Percentiles rank a stretch among this genome's conserved stretches.
phyloP scores from a whole-genome alignment of 257 asterid species.

The Solanum dulcamara region DNA sequence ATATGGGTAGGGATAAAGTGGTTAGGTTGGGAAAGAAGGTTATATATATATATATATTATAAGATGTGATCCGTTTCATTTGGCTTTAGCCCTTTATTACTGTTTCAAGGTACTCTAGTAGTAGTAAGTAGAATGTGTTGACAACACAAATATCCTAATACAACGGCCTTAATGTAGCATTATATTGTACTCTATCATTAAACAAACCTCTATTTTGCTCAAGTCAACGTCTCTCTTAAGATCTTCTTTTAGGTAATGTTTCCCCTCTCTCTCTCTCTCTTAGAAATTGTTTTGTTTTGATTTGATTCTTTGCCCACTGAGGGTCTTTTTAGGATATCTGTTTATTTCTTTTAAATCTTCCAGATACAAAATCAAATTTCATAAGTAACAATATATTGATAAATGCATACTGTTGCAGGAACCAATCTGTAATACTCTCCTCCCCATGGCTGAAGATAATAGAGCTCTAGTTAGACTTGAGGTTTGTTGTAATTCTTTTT shows the following conservation, averaged over 20 bases:
- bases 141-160: too few relatives aligned
- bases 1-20: neutral
- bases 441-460: neutral
- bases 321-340: neutral
- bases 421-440: neutral
- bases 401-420: neutral
- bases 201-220: too few relatives aligned
- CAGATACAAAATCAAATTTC: neutral
- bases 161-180: too few relatives aligned
- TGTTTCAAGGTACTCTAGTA: too few relatives aligned
- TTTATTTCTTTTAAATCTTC: neutral
- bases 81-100: neutral
- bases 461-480: constrained; percentile 8
- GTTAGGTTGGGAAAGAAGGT: too few relatives aligned
- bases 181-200: too few relatives aligned
- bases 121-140: too few relatives aligned
- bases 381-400: neutral
- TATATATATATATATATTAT: too few relatives aligned
- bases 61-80: neutral
- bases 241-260: too few relatives aligned
- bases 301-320: neutral
- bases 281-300: neutral
- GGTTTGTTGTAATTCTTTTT: constrained; percentile 7
- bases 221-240: too few relatives aligned
- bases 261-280: neutral